Evolutionary conservation across 2,329 filamentous ascomycete species (phyloP), one percentile per base, ranked within the genome.

Genomic region (Pseudogymnoascus sp.): DNA sequence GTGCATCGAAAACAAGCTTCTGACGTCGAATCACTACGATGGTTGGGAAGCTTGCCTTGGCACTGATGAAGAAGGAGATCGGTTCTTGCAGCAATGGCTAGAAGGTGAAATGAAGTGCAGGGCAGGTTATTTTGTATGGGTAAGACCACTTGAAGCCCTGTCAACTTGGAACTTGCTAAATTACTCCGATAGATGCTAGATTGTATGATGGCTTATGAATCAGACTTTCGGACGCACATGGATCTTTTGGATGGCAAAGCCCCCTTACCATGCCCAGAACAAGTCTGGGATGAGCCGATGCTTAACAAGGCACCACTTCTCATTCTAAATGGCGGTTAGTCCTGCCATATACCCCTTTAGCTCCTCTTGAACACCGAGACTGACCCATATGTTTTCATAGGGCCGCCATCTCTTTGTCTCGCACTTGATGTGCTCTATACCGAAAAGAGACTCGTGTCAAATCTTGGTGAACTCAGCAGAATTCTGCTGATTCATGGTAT

Each of bases 401-500:
- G 61, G 15, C 61, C 61, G 3, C 61, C 61, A 53, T 62, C 61
- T 21, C 40, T 62, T 9, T 62, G 61, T 17, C 50, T 62, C 10
- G 61, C 61, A 57, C 61, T 79, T 11, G 74, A 79, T 44, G 75
- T 73, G 8, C 67, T 82, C 2, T 81, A 80, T 65, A 74, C 79
- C 26, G 77, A 80, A 65, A 81, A 81, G 68, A 73, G 69, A 60
- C 69, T 80, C 8, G 70, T 77, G 6, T 65, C 72, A 1, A 72
- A 72, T 23, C 73, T 78, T 50, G 77, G 78, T 17, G 78, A 81
- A 23, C 78, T 81, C 63, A 77, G 78, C 26, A 75, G 78, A 11
- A 71, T 77, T 21, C 68, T 82, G 11, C 72, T 81, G 21, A 75
- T 81, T 21, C 78, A 80, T 68, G 78, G 78, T 3, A 72, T 82